Percentiles rank a stretch among this genome's conserved stretches.
Evolutionary conservation across 345 rosid species (phyloP).

Genomic region (Aethionema arabicum): DNA sequence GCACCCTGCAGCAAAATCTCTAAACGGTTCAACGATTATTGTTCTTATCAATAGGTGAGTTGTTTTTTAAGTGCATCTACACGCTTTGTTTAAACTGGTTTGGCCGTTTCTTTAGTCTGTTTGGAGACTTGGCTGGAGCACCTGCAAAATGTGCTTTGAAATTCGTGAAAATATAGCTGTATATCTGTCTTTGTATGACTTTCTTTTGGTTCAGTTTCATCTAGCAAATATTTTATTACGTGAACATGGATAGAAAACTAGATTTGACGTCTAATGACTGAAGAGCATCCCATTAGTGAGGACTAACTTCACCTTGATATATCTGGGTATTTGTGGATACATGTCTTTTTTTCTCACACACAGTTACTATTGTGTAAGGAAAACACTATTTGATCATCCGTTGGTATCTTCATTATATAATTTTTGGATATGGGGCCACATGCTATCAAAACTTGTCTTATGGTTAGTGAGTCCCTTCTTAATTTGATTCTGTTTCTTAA

Average conservation of each 20-base stretch:
- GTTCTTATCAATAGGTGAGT: conserved; percentile 76
- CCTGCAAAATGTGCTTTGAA: conserved; percentile 3
- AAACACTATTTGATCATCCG: conserved; percentile 5
- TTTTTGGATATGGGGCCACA: conserved; percentile 10
- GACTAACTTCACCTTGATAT: conserved; percentile 7
- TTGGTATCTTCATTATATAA: not conserved
- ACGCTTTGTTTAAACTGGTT: conserved; percentile 11
- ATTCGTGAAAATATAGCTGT: conserved; percentile 2
- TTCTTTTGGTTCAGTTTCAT: conserved; percentile 6
- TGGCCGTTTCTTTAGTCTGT: not conserved
- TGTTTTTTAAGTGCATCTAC: conserved; percentile 17
- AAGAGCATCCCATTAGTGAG: conserved; percentile 18
- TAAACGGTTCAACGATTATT: conserved; percentile 58
- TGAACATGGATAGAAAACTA: conserved; percentile 18
- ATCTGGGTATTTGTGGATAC: conserved; percentile 1
- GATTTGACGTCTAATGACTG: conserved; percentile 8
- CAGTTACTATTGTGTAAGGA: not conserved
- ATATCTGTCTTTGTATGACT: conserved; percentile 5
- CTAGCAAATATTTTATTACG: conserved; percentile 15
- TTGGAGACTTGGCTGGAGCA: not conserved
- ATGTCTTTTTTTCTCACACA: conserved; percentile 4
- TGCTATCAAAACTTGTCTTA: conserved; percentile 23
- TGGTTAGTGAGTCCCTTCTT: conserved; percentile 19
- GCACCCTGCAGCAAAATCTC: conserved; percentile 73
- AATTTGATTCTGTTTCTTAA: conserved; percentile 33